Evolutionary conservation across 306 rosid genomes (phyloP).

Genomic region (Ochetophila trinervis): DNA sequence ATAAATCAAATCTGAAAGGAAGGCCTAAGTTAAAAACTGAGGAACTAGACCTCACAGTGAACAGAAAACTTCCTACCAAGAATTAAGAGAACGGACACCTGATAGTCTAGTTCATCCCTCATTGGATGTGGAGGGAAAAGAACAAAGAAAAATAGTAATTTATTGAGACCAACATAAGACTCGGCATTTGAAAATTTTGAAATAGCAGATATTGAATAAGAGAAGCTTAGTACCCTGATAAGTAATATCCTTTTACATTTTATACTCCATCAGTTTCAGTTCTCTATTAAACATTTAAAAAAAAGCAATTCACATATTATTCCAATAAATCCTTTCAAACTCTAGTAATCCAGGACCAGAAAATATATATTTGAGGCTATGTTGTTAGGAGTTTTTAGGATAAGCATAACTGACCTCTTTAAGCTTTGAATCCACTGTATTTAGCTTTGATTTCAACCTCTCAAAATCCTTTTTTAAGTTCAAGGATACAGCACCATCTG

Average conservation of each 20-base stretch:
- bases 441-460: slow-evolving; percentile 58
- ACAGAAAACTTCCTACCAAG: slow-evolving; percentile 18
- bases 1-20: slow-evolving; percentile 1
- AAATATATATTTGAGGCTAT: slow-evolving; percentile 2
- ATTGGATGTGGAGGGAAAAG: neutral
- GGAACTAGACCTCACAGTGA: slow-evolving; percentile 20
- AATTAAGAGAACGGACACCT: neutral
- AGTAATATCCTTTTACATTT: neutral
- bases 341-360: neutral
- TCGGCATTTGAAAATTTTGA: too few relatives aligned
- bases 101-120: neutral
- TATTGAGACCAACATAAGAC: neutral
- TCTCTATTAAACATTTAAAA: neutral
- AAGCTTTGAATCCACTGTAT: slow-evolving; percentile 54
- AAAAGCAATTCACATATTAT: slow-evolving; percentile 11
- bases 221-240: neutral
- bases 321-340: slow-evolving; percentile 15
- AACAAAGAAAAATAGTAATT: neutral
- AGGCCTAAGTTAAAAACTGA: neutral
- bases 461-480: slow-evolving; percentile 45
- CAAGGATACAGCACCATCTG: slow-evolving; percentile 32
- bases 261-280: slow-evolving; percentile 4
- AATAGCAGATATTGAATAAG: neutral
- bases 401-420: slow-evolving; percentile 63
- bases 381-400: slow-evolving; percentile 9